Percentiles rank a stretch among this genome's conserved stretches.
phyloP scores from a whole-genome alignment of 805 yeast species.

The Nakazawaea anatomiae region DNA sequence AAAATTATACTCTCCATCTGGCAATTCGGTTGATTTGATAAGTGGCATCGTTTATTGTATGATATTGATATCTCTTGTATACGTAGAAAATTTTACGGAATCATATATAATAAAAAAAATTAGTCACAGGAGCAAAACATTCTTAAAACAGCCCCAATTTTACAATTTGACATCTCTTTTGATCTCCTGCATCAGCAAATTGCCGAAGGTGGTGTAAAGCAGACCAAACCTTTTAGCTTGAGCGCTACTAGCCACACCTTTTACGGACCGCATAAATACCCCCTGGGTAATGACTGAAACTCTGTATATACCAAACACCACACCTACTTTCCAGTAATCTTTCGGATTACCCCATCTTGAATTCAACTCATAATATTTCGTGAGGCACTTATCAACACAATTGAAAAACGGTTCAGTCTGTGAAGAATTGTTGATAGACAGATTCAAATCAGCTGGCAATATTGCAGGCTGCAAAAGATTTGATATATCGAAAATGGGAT shows the following conservation, averaged over 20 bases:
- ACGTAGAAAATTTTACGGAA: too few species aligned
- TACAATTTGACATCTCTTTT: neutral
- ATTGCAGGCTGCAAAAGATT: constrained; percentile 51
- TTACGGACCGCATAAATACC: constrained; percentile 46
- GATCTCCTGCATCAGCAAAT: constrained; percentile 6
- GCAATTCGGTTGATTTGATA: constrained; percentile 1
- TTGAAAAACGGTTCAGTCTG: neutral
- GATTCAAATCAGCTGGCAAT: constrained; percentile 33
- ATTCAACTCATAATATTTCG: constrained; percentile 21
- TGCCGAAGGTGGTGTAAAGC: constrained; percentile 14
- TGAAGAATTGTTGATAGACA: constrained; percentile 14
- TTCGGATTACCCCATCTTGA: constrained; percentile 34
- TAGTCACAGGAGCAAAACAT: too few species aligned
- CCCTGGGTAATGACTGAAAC: constrained; percentile 58
- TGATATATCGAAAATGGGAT: constrained; percentile 57
- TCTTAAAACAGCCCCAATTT: neutral
- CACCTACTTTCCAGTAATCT: constrained; percentile 45
- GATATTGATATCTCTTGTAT: too few species aligned
- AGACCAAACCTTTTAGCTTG: constrained; percentile 3
- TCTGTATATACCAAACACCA: constrained; percentile 49
- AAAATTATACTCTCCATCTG: neutral
- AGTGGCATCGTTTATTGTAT: neutral
- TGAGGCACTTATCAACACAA: constrained; percentile 15
- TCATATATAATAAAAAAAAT: too few species aligned
- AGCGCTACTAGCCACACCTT: constrained; percentile 26